Evolutionary conservation across 1,139 yeast genomes (phyloP), one percentile per base, ranked within the genome.

Genomic region (Debaryomyces psychrophilus): DNA sequence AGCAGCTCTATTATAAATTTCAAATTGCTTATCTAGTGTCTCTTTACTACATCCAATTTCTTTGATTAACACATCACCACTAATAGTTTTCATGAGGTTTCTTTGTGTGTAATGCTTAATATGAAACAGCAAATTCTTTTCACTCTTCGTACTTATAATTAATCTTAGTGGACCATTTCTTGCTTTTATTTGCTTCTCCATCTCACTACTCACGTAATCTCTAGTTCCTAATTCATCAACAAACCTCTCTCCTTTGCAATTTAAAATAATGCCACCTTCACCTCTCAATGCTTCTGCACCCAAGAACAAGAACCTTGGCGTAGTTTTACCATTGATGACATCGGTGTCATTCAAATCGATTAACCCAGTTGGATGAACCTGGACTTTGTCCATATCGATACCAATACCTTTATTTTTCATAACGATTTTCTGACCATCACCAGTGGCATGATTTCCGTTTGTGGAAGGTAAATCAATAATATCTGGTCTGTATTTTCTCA

Each of bases 261-360:
- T 83, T 43, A 87, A 58, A 60, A 87, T 71, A 29, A 87, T 73
- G 6, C 92, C 93, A 43, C 95, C 95, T 58, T 83, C 82, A 6
- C 92, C 92, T 58, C 93, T 74, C 34, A 87, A 67, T 0, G 90
- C 89, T 60, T 87, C 93, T 2, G 93, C 93, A 12, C 90, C 90
- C 39, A 87, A 69, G 56, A 86, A 84, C 54, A 85, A 79, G 68
- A 83, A 83, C 36, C 79, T 55, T 1, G 79, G 79, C 1, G 58
- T 53, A 37, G 71, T 73, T 49, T 61, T 63, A 4, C 78, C 76
- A 9, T 48, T 50, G 41, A 73, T 69, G 8, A 72, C 73, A 11
- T 76, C 79, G 15, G 70, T 73, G 54, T 84, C 87, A 46, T 76
- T 71, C 41, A 83, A 83, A 54, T 85, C 87, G 50, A 87, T 77